These are phyloP conservation scores for Elsinoe necatrix DNA, from an alignment of 2,329 filamentous ascomycete genomes.

Conservation along the genomic window DNA sequence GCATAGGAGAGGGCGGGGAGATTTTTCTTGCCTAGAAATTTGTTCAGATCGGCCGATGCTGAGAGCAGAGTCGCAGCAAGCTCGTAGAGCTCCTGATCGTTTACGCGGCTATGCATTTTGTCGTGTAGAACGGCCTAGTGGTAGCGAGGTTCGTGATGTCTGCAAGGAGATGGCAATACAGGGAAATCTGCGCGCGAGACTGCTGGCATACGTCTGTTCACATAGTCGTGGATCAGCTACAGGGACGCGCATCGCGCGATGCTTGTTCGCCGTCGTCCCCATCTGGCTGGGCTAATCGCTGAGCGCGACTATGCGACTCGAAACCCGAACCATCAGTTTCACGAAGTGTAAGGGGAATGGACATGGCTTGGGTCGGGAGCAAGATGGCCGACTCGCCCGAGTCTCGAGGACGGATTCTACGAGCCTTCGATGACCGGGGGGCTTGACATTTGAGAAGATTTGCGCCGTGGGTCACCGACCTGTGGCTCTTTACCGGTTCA, in stretches of 20 bases:
- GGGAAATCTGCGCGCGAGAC: background rate
- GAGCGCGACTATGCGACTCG: constrained; percentile 1
- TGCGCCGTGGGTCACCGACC: constrained; percentile 11
- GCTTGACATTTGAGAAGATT: constrained; percentile 5
- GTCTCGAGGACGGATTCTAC: constrained; percentile 3
- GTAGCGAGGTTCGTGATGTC: constrained; percentile 5
- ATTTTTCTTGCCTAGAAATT: constrained; percentile 14
- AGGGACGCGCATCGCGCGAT: constrained; percentile 3
- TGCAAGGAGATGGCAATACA: background rate
- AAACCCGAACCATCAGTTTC: background rate
- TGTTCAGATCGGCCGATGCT: constrained; percentile 16
- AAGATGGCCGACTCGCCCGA: constrained; percentile 4
- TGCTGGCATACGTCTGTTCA: constrained; percentile 14
- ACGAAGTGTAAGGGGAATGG: background rate
- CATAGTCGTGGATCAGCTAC: constrained; percentile 10
- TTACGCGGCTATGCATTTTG: constrained; percentile 13
- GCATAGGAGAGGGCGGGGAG: constrained; percentile 10
- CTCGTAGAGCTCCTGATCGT: constrained; percentile 15
- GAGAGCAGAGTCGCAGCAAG: constrained; percentile 16
- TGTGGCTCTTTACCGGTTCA: background rate
- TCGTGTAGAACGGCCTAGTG: background rate
- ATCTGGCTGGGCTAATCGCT: constrained; percentile 12
- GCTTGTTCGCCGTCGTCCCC: constrained; percentile 6
- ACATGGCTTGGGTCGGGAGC: background rate
- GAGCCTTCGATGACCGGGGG: constrained; percentile 12